Evolutionary conservation across 2,329 filamentous ascomycete species (phyloP).

Genomic region (Verticillium isaacii): DNA sequence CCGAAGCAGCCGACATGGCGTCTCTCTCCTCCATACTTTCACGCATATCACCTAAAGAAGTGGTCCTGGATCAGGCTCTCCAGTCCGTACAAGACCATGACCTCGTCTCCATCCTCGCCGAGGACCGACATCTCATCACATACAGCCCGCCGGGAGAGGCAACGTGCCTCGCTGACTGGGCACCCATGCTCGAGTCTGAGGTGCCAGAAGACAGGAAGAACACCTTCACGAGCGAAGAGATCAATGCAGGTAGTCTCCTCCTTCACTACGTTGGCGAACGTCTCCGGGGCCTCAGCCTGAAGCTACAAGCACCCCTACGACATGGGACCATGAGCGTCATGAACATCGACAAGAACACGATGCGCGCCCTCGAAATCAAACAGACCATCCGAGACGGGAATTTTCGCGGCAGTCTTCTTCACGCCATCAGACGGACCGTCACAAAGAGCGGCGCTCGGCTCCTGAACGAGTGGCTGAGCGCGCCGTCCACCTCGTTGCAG

Average conservation of each 20-base stretch:
- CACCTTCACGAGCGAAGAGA: constrained; percentile 63
- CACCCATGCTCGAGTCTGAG: constrained; percentile 69
- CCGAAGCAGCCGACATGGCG: constrained; percentile 66
- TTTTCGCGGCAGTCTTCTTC: constrained; percentile 79
- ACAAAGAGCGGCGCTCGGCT: constrained; percentile 88
- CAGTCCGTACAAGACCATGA: constrained; percentile 53
- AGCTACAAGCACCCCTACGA: constrained; percentile 76
- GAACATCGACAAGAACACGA: constrained; percentile 86
- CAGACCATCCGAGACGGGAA: constrained; percentile 76
- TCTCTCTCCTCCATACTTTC: constrained; percentile 77
- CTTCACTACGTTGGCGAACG: constrained; percentile 79
- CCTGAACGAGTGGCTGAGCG: constrained; percentile 78
- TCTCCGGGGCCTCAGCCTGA: constrained; percentile 72
- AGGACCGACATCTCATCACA: constrained; percentile 72
- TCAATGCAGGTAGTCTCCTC: constrained; percentile 73
- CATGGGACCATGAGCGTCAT: constrained; percentile 73
- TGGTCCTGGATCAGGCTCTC: constrained; percentile 67
- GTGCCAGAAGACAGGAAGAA: constrained; percentile 48
- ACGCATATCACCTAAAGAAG: constrained; percentile 77
- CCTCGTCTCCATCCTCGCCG: constrained; percentile 63
- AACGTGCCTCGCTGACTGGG: constrained; percentile 60
- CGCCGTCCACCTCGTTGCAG: constrained; percentile 80
- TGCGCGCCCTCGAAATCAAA: constrained; percentile 84
- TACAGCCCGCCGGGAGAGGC: constrained; percentile 53
- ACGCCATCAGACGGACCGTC: constrained; percentile 83